Percentiles rank a stretch among this genome's conserved stretches.
Evolutionary conservation across 805 yeast genomes (phyloP).

Genomic region (Lipomyces yamadae): DNA sequence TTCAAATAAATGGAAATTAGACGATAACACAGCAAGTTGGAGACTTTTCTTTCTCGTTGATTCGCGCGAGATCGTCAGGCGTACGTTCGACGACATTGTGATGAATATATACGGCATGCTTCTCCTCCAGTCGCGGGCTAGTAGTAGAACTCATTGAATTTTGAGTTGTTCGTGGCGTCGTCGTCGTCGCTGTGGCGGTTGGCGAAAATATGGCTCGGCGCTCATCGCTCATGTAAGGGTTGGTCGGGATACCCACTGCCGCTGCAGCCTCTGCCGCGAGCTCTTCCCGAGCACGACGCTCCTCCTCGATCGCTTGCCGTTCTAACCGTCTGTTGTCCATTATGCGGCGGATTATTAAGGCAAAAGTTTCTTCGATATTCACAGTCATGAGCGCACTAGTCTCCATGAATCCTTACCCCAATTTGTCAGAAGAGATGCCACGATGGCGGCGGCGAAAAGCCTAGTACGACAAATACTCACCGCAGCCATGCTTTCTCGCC

Average conservation of each 20-base stretch:
- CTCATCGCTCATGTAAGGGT: background rate
- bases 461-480: slow-evolving; percentile 6
- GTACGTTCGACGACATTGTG: background rate
- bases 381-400: slow-evolving; percentile 86
- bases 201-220: background rate
- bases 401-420: slow-evolving; percentile 67
- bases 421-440: too few species aligned
- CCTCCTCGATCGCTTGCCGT: slow-evolving; percentile 17
- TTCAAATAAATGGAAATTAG: background rate
- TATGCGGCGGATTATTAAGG: slow-evolving; percentile 58
- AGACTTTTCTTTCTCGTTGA: background rate
- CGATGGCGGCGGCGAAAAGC: background rate
- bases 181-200: slow-evolving; percentile 4
- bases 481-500: slow-evolving; percentile 59
- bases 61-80: background rate
- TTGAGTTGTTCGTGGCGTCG: background rate
- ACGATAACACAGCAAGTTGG: background rate
- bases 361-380: slow-evolving; percentile 80
- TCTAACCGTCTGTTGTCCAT: slow-evolving; percentile 18
- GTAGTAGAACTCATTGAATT: background rate
- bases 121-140: background rate
- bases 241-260: slow-evolving; percentile 11
- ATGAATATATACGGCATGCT: background rate
- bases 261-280: slow-evolving; percentile 21
- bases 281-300: slow-evolving; percentile 20